Percentiles rank a stretch among this genome's conserved stretches.
phyloP scores from a whole-genome alignment of 257 asterid genomes.

The Buddleja alternifolia region DNA sequence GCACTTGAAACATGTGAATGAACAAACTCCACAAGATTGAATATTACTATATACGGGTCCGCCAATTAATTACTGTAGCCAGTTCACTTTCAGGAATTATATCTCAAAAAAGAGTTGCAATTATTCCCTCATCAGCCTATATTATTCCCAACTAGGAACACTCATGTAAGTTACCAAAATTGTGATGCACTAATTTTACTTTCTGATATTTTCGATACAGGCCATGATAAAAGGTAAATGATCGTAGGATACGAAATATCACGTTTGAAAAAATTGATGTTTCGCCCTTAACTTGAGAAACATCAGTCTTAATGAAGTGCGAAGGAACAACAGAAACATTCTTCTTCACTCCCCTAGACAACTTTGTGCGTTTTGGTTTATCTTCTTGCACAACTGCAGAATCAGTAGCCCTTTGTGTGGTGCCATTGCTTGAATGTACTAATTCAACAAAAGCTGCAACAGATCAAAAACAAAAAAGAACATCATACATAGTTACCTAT shows the following conservation, averaged over 20 bases:
- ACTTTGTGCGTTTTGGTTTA: constrained; percentile 55
- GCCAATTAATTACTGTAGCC: background rate
- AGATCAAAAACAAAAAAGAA: constrained; percentile 11
- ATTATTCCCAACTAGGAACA: background rate
- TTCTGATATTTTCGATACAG: no score
- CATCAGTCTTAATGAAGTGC: constrained; percentile 87
- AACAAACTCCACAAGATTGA: background rate
- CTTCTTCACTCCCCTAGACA: constrained; percentile 57
- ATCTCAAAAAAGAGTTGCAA: background rate
- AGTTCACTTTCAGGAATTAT: background rate
- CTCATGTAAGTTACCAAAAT: background rate
- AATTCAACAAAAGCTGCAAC: constrained; percentile 85
- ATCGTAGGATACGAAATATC: constrained; percentile 82
- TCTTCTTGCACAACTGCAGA: constrained; percentile 47
- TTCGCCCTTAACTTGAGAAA: constrained; percentile 80
- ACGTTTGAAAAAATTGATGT: constrained; percentile 69
- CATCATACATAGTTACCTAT: background rate
- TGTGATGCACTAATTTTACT: constrained; percentile 6
- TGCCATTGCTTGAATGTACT: constrained; percentile 94
- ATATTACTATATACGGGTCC: background rate
- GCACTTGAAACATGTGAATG: constrained; percentile 27
- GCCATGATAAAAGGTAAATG: background rate
- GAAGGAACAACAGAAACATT: constrained; percentile 79
- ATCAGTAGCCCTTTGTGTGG: constrained; percentile 61
- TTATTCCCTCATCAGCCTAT: constrained; percentile 1